A percentile compares a stretch with the other conserved stretches of the same genome.
These are phyloP conservation scores for Vinca minor DNA, from an alignment of 257 asterid species.

Conservation along the genomic window DNA sequence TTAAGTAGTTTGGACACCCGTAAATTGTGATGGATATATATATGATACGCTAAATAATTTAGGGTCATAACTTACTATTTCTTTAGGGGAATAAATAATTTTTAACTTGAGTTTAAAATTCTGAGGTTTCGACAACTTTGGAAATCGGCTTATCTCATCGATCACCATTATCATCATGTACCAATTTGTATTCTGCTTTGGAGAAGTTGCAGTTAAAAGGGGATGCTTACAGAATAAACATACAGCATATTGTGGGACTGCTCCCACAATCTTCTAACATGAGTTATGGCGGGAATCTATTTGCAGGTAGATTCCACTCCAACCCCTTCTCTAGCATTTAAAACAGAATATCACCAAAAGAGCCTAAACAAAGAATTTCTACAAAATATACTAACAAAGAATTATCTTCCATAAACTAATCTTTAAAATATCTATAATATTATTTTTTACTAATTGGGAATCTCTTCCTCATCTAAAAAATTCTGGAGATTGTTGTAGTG, in stretches of 20 bases:
- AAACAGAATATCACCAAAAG: too few relatives aligned
- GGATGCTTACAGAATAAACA: constrained; percentile 1
- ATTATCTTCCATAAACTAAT: not conserved
- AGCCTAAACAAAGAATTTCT: not conserved
- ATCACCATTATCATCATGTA: not conserved
- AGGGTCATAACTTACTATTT: too few relatives aligned
- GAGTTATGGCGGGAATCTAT: too few relatives aligned
- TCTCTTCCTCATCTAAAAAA: not conserved
- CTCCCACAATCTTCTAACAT: too few relatives aligned
- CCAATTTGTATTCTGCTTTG: not conserved
- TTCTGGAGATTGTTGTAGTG: not conserved
- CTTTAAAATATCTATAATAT: not conserved
- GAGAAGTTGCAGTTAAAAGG: not conserved
- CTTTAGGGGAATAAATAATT: too few relatives aligned
- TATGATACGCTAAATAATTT: too few relatives aligned
- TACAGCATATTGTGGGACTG: not conserved
- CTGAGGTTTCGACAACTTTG: not conserved
- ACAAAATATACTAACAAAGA: not conserved
- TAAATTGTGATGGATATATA: too few relatives aligned
- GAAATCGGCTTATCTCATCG: not conserved
- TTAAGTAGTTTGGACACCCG: too few relatives aligned
- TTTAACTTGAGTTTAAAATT: too few relatives aligned
- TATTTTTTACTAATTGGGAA: constrained; percentile 3
- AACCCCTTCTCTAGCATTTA: too few relatives aligned
- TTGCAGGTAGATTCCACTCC: too few relatives aligned